Base-by-base conservation (phyloP, 805 yeast species). In the Candida ipomoeae region DNA sequence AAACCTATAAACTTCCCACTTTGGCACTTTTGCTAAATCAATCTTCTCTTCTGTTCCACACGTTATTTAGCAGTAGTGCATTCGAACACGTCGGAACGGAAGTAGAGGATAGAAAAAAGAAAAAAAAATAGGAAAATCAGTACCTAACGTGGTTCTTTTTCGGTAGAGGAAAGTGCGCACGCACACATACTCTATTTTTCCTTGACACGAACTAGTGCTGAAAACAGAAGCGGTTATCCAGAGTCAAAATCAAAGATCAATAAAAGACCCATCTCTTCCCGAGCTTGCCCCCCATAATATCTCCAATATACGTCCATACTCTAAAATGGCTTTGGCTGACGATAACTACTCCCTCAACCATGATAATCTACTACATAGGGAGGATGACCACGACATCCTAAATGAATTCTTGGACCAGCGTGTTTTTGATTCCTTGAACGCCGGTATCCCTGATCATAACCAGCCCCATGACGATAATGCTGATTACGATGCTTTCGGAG, bases 351-450 rank as follows among this genome's bases (percentile, higher is more conserved):
- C 59, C 32, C 51, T 64, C 48, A 67, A 62, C 50, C 61, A 61
- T 42, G 54, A 55, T 45, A 54, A 57, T 42, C 59, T 63, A 40
- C 57, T 54, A 51, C 53, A 52, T 26, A 52, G 61, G 15, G 56
- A 57, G 32, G 70, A 69, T 15, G 74, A 73, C 35, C 76, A 72
- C 20, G 85, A 82, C 53, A 71, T 82, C 34, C 60, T 82, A 41
- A 84, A 80, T 57, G 86, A 82, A 59, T 79, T 80, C 49, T 65
- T 80, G 48, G 83, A 80, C 58, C 76, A 78, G 55, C 64, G 82
- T 48, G 75, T 79, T 8, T 79, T 76, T 52, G 81, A 78, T 37
- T 62, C 63, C 32, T 38, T 60, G 33, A 57, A 55, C 23, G 55
- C 59, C 17, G 58, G 56, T 42, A 58, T 63, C 7, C 63, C 64